A percentile compares a stretch with the other conserved stretches of the same genome.
These are phyloP conservation scores for Prunus davidiana DNA, from an alignment of 306 rosid species.

Conservation along the genomic window DNA sequence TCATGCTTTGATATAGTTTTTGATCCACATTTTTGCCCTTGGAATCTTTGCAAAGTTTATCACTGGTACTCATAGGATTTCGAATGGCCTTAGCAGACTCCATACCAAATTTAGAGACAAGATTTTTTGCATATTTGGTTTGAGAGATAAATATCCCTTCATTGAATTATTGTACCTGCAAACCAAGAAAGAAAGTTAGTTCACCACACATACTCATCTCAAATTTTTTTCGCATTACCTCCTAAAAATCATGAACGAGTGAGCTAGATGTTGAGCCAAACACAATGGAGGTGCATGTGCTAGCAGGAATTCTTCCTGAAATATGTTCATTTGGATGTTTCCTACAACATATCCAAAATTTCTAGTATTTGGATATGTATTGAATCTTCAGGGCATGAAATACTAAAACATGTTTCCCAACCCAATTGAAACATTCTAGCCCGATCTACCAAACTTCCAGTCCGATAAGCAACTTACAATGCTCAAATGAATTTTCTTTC, in stretches of 20 bases:
- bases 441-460: too few relatives aligned
- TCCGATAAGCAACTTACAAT: too few relatives aligned
- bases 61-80: neutral
- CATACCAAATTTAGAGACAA: neutral
- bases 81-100: rapidly evolving
- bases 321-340: too few relatives aligned
- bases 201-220: neutral
- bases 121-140: neutral
- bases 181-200: neutral
- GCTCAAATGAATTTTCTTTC: too few relatives aligned
- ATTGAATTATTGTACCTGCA: neutral
- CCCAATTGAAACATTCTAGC: too few relatives aligned
- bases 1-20: neutral
- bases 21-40: neutral
- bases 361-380: too few relatives aligned
- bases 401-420: too few relatives aligned
- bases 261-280: neutral
- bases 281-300: neutral
- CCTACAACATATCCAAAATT: too few relatives aligned
- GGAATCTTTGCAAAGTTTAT: neutral
- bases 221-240: neutral
- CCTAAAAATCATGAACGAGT: neutral
- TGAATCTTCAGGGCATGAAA: too few relatives aligned
- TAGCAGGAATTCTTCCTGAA: too few relatives aligned
- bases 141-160: neutral